Percentiles rank a stretch among this genome's conserved stretches.
These are phyloP conservation scores for Laguncularia racemosa DNA, from an alignment of 345 rosid genomes.

Conservation along the genomic window DNA sequence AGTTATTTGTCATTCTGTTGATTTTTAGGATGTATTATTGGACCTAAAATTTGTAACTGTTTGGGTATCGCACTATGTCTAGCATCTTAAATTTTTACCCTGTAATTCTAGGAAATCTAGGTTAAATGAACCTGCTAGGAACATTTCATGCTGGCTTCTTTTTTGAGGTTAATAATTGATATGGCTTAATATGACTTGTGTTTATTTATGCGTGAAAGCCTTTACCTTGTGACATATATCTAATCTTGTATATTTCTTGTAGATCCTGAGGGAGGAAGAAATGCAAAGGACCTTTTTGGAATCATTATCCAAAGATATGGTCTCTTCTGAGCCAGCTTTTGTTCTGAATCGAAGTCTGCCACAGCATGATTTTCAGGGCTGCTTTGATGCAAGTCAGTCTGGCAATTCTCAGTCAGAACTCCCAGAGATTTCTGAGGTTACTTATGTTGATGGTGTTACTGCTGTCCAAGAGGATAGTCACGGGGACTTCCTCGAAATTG, in stretches of 20 bases:
- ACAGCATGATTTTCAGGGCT: conserved; percentile 13
- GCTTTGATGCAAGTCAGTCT: conserved; percentile 23
- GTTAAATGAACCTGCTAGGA: no score
- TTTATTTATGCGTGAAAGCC: not conserved
- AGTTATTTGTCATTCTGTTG: no score
- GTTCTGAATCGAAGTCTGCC: conserved; percentile 7
- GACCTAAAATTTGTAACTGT: no score
- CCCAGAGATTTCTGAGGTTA: conserved; percentile 29
- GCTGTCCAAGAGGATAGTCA: conserved; percentile 7
- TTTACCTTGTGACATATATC: no score
- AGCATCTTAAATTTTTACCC: no score
- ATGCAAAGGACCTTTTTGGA: conserved; percentile 32
- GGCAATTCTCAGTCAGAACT: conserved; percentile 25
- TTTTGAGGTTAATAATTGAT: not conserved
- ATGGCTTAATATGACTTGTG: not conserved
- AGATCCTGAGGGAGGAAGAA: conserved; percentile 29
- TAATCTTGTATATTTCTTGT: not conserved
- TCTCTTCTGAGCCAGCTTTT: conserved; percentile 16
- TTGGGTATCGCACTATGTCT: no score
- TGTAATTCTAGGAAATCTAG: no score
- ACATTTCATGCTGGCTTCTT: not conserved
- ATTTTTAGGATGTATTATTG: no score
- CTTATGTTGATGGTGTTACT: conserved; percentile 16
- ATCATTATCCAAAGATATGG: conserved; percentile 19
- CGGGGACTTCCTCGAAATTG: conserved; percentile 70